These are phyloP conservation scores for Lentinula sp. DNA, from an alignment of 768 basidiomycete genomes.

Conservation along the genomic window DNA sequence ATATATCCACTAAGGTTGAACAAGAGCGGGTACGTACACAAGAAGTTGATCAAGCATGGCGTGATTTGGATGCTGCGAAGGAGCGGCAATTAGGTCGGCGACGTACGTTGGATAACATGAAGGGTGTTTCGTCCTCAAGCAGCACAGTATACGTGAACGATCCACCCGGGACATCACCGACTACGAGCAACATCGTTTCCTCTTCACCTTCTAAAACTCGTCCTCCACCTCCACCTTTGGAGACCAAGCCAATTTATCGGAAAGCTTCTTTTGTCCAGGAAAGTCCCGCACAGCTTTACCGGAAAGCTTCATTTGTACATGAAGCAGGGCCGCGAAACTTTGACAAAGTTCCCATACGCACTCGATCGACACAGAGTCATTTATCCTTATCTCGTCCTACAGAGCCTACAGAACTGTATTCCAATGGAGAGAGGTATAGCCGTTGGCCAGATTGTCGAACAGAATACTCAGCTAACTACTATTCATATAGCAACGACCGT, in stretches of 20 bases:
- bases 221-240: constrained; percentile 2
- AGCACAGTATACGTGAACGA: not conserved
- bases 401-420: not conserved
- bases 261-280: constrained; percentile 4
- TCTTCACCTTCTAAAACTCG: constrained; percentile 7
- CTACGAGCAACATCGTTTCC: not conserved
- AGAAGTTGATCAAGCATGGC: constrained; percentile 2
- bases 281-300: not conserved
- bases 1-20: not conserved
- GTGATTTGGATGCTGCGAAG: not conserved
- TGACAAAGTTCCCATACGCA: not conserved
- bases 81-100: not conserved
- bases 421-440: not conserved
- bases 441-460: not conserved
- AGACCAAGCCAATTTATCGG: constrained; percentile 4
- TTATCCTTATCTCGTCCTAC: constrained; percentile 1
- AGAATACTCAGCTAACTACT: not conserved
- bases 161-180: not conserved
- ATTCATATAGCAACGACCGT: not conserved
- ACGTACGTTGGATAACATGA: not conserved
- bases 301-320: not conserved
- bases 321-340: not conserved
- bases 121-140: not conserved
- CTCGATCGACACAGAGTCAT: not conserved
- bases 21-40: constrained; percentile 2